Conservation (phyloP, 2,329 filamentous ascomycete genomes). For the Neophaeococcomyces mojaviensis region DNA sequence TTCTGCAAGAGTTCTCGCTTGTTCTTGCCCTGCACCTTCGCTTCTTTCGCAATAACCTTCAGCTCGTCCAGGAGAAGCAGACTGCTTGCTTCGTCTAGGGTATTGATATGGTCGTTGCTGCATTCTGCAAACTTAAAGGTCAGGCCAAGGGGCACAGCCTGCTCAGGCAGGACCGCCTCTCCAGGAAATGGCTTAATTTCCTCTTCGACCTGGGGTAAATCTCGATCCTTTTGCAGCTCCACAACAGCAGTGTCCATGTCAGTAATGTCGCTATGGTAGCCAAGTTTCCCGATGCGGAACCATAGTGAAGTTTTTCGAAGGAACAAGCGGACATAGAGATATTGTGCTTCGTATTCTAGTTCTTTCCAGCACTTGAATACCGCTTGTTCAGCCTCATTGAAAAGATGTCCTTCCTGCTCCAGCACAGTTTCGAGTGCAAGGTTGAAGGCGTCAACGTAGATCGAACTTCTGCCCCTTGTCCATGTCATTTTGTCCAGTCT, state of each 20-base stretch:
- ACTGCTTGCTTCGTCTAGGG: conserved; percentile 73
- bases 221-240: conserved; percentile 52
- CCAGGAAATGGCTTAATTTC: conserved; percentile 35
- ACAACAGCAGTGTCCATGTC: conserved; percentile 61
- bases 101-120: conserved; percentile 64
- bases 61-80: conserved; percentile 82
- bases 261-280: conserved; percentile 75
- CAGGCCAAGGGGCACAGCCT: conserved; percentile 41
- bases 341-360: conserved; percentile 78
- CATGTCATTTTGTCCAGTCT: conserved; percentile 55
- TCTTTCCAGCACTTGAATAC: conserved; percentile 70
- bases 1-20: conserved; percentile 71
- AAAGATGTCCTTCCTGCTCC: conserved; percentile 80
- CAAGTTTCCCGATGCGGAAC: conserved; percentile 72
- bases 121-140: conserved; percentile 72
- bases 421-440: conserved; percentile 82
- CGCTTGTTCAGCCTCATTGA: conserved; percentile 67
- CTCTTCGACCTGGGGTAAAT: conserved; percentile 43
- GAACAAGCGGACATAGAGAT: conserved; percentile 85
- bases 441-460: conserved; percentile 97
- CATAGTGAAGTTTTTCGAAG: conserved; percentile 84
- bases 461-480: conserved; percentile 72
- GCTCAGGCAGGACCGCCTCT: conserved; percentile 42
- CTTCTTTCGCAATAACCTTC: conserved; percentile 74
- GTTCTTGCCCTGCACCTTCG: conserved; percentile 77